Evolutionary conservation across 331 rosid genomes (phyloP).

Genomic region (Dryas integrifolia): DNA sequence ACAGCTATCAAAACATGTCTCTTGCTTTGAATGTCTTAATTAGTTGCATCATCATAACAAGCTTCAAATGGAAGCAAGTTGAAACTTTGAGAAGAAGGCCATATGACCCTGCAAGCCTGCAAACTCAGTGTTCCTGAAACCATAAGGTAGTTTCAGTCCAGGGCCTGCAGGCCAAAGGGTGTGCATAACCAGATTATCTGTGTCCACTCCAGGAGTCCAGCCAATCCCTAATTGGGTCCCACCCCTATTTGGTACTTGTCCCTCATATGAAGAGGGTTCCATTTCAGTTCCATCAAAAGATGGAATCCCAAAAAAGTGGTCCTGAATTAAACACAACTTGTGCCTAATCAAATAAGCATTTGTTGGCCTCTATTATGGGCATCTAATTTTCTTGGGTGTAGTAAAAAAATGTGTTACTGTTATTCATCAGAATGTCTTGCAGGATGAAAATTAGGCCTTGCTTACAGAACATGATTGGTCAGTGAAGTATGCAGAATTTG

Average conservation of each 20-base stretch:
- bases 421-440: not conserved
- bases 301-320: slow-evolving; percentile 34
- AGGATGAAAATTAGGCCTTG: not conserved
- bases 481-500: slow-evolving; percentile 15
- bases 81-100: not conserved
- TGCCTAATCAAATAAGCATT: slow-evolving; percentile 7
- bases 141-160: no score
- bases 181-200: not conserved
- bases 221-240: not conserved
- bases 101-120: not conserved
- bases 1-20: not conserved
- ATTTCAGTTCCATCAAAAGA: slow-evolving; percentile 13
- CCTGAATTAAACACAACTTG: slow-evolving; percentile 8
- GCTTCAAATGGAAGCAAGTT: not conserved
- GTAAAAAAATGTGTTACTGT: not conserved
- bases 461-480: slow-evolving; percentile 18
- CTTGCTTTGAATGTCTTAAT: no score
- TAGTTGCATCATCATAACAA: no score
- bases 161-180: no score
- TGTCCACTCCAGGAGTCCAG: no score
- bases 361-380: not conserved
- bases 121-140: no score
- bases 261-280: not conserved
- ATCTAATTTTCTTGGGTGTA: slow-evolving; percentile 1
- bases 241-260: slow-evolving; percentile 10